Evolutionary conservation across 2,329 filamentous ascomycete species (phyloP).

Genomic region (Trichophyton simii): DNA sequence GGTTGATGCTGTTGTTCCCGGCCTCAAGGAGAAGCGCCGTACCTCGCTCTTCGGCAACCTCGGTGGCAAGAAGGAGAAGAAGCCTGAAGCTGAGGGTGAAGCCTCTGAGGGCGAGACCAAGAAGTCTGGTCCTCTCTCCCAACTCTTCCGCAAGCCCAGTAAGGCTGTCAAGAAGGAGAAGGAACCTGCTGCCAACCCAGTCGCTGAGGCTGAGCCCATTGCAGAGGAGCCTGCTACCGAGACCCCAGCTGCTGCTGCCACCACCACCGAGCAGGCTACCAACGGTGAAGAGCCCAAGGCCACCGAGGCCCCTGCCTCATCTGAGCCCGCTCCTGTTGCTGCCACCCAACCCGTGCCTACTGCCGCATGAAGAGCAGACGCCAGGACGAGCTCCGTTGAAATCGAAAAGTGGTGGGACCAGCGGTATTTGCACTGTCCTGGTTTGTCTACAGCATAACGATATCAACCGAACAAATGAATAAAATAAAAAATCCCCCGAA

Average conservation of each 20-base stretch:
- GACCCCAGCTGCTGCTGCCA: slow-evolving; percentile 6
- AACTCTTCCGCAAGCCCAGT: slow-evolving; percentile 39
- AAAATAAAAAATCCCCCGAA: not conserved
- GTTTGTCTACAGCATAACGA: slow-evolving; percentile 13
- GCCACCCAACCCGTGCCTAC: slow-evolving; percentile 30
- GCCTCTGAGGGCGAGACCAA: slow-evolving; percentile 34
- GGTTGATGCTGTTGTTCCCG: slow-evolving; percentile 29
- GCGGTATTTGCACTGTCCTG: slow-evolving; percentile 21
- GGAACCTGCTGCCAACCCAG: slow-evolving; percentile 20
- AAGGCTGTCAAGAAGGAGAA: slow-evolving; percentile 35
- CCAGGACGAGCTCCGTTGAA: slow-evolving; percentile 25
- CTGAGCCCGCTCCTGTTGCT: slow-evolving; percentile 22
- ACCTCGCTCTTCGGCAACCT: slow-evolving; percentile 44
- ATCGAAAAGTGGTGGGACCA: slow-evolving; percentile 33
- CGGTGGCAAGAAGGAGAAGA: slow-evolving; percentile 41
- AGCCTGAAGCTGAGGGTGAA: slow-evolving; percentile 36
- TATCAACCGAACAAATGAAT: not conserved
- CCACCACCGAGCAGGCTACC: slow-evolving; percentile 19
- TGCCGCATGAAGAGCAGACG: slow-evolving; percentile 29
- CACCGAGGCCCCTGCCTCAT: slow-evolving; percentile 7
- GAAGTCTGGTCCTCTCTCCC: slow-evolving; percentile 18
- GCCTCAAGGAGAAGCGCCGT: slow-evolving; percentile 37
- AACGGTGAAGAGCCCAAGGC: slow-evolving; percentile 13
- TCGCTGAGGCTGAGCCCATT: slow-evolving; percentile 17
- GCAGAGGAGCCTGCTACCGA: slow-evolving; percentile 20